A percentile compares a stretch with the other conserved stretches of the same genome.
Conservation (phyloP, 345 rosid genomes). For the Ceriops tagal region DNA sequence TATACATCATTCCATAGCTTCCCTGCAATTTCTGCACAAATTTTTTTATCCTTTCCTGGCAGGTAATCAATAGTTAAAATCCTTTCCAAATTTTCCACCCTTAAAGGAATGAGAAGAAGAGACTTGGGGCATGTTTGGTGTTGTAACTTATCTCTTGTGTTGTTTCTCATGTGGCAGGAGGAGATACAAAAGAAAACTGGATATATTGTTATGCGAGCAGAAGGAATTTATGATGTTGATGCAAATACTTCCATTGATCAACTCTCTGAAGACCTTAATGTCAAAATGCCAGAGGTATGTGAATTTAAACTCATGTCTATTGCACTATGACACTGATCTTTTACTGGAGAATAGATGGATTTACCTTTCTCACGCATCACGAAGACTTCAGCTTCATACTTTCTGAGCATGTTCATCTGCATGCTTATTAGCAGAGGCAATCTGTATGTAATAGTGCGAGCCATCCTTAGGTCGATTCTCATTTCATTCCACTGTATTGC, state of each 20-base stretch:
- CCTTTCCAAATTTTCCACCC: too few relatives aligned
- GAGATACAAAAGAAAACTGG: conserved; percentile 99
- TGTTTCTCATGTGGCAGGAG: conserved; percentile 51
- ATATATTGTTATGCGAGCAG: conserved; percentile 93
- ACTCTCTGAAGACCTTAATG: conserved; percentile 83
- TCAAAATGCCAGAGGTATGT: conserved; percentile 95
- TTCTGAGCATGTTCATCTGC: not conserved
- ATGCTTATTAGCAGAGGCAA: not conserved
- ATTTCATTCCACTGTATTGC: not conserved
- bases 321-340: not conserved
- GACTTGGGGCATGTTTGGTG: not conserved
- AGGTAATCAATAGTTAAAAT: too few relatives aligned
- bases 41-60: too few relatives aligned
- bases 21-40: too few relatives aligned
- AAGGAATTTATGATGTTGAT: conserved; percentile 92
- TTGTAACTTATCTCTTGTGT: not conserved
- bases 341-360: not conserved
- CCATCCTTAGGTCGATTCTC: not conserved
- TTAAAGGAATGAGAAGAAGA: too few relatives aligned
- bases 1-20: too few relatives aligned
- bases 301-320: not conserved
- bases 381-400: not conserved
- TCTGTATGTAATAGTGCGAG: not conserved
- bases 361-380: not conserved
- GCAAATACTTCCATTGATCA: conserved; percentile 97